phyloP scores from a whole-genome alignment of 192 early-diverging fungal genomes.

The Rhizophlyctis rosea region DNA sequence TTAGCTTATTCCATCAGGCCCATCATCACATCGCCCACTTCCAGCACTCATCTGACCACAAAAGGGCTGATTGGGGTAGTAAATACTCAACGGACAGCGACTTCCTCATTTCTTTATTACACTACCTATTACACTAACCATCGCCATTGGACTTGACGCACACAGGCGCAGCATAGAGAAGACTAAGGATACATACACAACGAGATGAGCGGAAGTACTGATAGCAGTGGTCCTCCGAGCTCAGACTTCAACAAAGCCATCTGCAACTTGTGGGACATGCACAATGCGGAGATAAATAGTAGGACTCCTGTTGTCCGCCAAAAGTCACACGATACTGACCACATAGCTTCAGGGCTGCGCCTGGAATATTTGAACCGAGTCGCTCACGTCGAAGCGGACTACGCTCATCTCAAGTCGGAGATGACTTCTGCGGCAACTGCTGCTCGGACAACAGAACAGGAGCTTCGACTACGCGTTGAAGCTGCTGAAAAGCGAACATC shows the following conservation, averaged over 20 bases:
- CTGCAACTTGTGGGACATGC: neutral
- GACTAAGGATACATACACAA: no score
- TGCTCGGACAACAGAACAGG: neutral
- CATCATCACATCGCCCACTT: no score
- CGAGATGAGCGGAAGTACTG: no score
- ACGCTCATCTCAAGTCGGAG: neutral
- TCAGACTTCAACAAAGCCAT: neutral
- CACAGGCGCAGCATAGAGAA: no score
- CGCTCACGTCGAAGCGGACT: neutral
- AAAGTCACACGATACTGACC: neutral
- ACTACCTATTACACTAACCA: no score
- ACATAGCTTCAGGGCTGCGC: neutral
- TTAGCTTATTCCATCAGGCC: no score
- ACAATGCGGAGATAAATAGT: neutral
- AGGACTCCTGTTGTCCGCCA: neutral
- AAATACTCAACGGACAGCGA: no score
- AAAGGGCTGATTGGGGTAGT: no score
- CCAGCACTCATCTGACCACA: no score
- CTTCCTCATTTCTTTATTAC: no score
- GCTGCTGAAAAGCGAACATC: neutral
- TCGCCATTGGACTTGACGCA: no score
- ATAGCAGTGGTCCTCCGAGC: no score
- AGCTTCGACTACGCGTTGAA: neutral
- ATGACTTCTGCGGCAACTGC: neutral
- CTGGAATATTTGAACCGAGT: neutral